Conservation (phyloP, 352 stramenopile species). For the Phytophthora citrophthora region DNA sequence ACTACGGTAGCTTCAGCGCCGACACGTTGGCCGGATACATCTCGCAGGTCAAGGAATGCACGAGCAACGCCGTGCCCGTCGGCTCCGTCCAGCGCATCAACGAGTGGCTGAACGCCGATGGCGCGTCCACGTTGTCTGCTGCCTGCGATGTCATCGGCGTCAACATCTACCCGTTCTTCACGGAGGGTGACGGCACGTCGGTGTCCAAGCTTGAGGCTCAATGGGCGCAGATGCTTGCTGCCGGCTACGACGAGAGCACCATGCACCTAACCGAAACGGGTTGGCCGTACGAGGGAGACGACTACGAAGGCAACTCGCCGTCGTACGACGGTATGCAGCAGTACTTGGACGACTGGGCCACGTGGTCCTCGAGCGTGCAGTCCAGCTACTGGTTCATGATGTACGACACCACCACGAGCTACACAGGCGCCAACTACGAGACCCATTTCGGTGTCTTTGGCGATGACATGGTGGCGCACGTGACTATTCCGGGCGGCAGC, state of each 20-base stretch:
- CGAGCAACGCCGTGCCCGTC: slow-evolving; percentile 46
- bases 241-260: slow-evolving; percentile 46
- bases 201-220: slow-evolving; percentile 60
- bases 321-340: slow-evolving; percentile 49
- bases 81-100: slow-evolving; percentile 72
- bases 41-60: slow-evolving; percentile 54
- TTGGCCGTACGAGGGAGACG: slow-evolving; percentile 53
- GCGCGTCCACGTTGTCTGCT: slow-evolving; percentile 36
- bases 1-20: slow-evolving; percentile 44
- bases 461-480: slow-evolving; percentile 50
- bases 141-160: slow-evolving; percentile 42
- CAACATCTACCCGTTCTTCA: slow-evolving; percentile 65
- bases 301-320: slow-evolving; percentile 44
- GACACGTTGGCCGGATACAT: slow-evolving; percentile 52
- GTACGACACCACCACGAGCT: slow-evolving; percentile 57
- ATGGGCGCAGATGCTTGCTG: slow-evolving; percentile 42
- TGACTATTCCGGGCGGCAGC: slow-evolving; percentile 39
- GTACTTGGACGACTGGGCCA: slow-evolving; percentile 53
- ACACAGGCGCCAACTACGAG: slow-evolving; percentile 56
- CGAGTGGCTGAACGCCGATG: slow-evolving; percentile 54
- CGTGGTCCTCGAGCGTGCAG: slow-evolving; percentile 37
- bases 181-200: slow-evolving; percentile 32
- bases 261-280: slow-evolving; percentile 62
- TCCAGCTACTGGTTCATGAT: slow-evolving; percentile 68
- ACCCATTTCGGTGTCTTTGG: slow-evolving; percentile 61